Conservation (phyloP, 352 stramenopile species). For the Blastocystis hominis region DNA sequence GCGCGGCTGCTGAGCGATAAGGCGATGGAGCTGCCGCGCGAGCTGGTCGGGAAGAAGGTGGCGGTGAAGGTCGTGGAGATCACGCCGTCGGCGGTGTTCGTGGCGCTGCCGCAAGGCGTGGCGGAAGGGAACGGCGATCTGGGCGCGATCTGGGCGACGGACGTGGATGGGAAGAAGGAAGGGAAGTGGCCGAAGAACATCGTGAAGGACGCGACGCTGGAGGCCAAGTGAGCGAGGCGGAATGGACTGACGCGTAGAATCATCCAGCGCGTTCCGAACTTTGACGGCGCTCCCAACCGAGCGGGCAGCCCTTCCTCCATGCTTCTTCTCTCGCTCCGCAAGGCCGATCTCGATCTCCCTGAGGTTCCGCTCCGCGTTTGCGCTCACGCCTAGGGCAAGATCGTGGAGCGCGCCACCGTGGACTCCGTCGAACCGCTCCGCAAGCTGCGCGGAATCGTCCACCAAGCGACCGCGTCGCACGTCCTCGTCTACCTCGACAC, state of each 20-base stretch:
- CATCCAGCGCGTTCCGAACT: no score
- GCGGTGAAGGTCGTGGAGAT: neutral
- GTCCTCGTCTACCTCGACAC: neutral
- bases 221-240: neutral
- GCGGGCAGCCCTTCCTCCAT: neutral
- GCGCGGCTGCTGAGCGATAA: neutral
- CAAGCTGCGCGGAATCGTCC: neutral
- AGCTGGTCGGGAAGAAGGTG: neutral
- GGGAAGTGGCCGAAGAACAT: neutral
- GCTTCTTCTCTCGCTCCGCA: neutral
- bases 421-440: neutral
- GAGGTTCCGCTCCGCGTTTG: neutral
- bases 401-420: neutral
- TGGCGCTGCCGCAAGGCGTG: neutral
- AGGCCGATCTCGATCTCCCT: neutral
- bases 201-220: neutral
- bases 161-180: neutral
- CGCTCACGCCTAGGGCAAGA: neutral
- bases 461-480: neutral
- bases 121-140: no score
- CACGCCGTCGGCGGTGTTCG: neutral
- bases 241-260: neutral
- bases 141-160: neutral
- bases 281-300: no score
- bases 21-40: neutral